These are phyloP conservation scores for Athelia psychrophila DNA, from an alignment of 1,284 basidiomycete species.

Conservation along the genomic window DNA sequence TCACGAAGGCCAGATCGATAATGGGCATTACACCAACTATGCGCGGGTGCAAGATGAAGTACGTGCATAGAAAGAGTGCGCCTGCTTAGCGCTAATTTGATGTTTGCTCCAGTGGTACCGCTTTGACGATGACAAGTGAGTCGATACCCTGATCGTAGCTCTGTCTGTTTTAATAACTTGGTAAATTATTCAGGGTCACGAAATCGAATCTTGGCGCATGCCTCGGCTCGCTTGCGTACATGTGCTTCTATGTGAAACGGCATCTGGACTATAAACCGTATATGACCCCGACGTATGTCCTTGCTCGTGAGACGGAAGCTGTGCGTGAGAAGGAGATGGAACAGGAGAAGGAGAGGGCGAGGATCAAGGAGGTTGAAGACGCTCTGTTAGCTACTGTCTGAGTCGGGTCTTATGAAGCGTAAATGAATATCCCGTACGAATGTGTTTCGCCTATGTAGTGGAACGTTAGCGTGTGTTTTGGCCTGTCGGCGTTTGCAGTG, in stretches of 20 bases:
- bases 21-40: conserved; percentile 91
- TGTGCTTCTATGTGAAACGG: conserved; percentile 92
- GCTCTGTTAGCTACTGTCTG: conserved; percentile 48
- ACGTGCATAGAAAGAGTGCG: too few species aligned
- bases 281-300: conserved; percentile 66
- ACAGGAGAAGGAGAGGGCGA: conserved; percentile 48
- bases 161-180: conserved; percentile 2
- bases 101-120: conserved; percentile 74
- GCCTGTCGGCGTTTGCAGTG: too few species aligned
- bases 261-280: conserved; percentile 79
- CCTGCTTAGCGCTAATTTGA: background rate
- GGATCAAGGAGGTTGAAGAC: conserved; percentile 62
- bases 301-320: conserved; percentile 64
- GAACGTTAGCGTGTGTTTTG: too few species aligned
- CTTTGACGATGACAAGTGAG: conserved; percentile 92
- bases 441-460: too few species aligned
- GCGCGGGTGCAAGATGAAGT: conserved; percentile 77
- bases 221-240: conserved; percentile 76
- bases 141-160: conserved; percentile 7
- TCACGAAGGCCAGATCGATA: conserved; percentile 93
- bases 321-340: conserved; percentile 63
- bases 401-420: background rate
- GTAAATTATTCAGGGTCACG: conserved; percentile 52
- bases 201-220: conserved; percentile 66
- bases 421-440: too few species aligned